phyloP scores from a whole-genome alignment of 2,329 filamentous ascomycete genomes.

The Fusarium sp. region DNA sequence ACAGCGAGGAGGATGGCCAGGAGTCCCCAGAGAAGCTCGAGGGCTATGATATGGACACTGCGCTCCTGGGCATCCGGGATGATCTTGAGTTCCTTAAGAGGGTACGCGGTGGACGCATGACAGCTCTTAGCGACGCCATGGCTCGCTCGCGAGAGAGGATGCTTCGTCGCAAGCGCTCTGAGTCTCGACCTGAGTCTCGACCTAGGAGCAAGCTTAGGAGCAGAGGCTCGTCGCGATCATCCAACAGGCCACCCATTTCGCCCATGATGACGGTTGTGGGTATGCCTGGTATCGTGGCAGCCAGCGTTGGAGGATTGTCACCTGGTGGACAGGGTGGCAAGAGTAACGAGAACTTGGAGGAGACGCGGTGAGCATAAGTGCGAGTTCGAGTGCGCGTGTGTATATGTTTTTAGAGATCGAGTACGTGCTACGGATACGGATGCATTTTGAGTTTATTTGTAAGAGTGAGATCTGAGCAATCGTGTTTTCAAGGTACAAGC shows the following conservation, averaged over 20 bases:
- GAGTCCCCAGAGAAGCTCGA: conserved; percentile 34
- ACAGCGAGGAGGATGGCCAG: conserved; percentile 25
- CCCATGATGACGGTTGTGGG: conserved; percentile 44
- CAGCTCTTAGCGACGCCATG: conserved; percentile 39
- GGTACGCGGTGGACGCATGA: conserved; percentile 40
- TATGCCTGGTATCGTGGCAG: conserved; percentile 43
- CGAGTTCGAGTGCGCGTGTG: not conserved
- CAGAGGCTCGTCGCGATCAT: conserved; percentile 39
- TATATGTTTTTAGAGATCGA: conserved; percentile 25
- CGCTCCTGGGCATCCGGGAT: conserved; percentile 37
- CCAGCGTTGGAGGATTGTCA: conserved; percentile 35
- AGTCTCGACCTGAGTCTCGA: conserved; percentile 37
- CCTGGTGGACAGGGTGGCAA: conserved; percentile 19
- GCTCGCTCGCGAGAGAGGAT: conserved; percentile 35
- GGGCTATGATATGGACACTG: conserved; percentile 38
- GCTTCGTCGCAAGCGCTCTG: conserved; percentile 41
- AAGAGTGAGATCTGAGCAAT: conserved; percentile 39
- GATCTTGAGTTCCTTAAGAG: conserved; percentile 40
- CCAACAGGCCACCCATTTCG: conserved; percentile 40
- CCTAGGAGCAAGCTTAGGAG: conserved; percentile 38
- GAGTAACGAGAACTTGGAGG: conserved; percentile 25
- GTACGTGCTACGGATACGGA: conserved; percentile 12
- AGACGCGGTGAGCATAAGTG: conserved; percentile 16
- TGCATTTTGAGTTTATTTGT: conserved; percentile 10
- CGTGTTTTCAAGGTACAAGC: conserved; percentile 1